phyloP scores from a whole-genome alignment of 2,329 filamentous ascomycete genomes.

The Ophiocordyceps sinensis region DNA sequence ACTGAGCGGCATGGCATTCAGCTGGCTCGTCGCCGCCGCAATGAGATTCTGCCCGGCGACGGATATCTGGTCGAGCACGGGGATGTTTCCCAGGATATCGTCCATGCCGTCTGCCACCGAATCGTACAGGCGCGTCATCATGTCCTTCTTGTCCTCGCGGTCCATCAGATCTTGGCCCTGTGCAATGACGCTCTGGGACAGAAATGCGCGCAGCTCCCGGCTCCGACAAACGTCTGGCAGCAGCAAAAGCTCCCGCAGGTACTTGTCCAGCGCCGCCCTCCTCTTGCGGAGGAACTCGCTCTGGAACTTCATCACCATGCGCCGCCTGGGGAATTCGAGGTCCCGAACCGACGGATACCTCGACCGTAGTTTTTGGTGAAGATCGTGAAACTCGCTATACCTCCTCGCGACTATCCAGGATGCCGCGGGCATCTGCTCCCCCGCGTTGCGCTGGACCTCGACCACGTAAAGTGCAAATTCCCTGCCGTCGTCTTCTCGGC shows the following conservation, averaged over 20 bases:
- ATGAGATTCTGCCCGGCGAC: constrained; percentile 85
- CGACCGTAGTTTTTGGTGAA: constrained; percentile 76
- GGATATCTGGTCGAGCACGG: constrained; percentile 87
- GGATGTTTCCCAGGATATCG: constrained; percentile 90
- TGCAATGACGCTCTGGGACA: constrained; percentile 74
- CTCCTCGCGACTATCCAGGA: constrained; percentile 85
- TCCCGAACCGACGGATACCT: constrained; percentile 78
- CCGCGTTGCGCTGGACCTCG: constrained; percentile 78
- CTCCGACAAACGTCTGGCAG: constrained; percentile 90
- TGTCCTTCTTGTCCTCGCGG: constrained; percentile 60
- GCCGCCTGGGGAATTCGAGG: constrained; percentile 80
- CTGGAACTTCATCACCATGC: constrained; percentile 92
- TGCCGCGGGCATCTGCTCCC: constrained; percentile 92
- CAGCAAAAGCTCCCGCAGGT: constrained; percentile 66
- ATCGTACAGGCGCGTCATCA: constrained; percentile 89
- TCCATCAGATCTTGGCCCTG: constrained; percentile 42
- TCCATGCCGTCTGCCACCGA: constrained; percentile 97
- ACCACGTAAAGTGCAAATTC: constrained; percentile 91
- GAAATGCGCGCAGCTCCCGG: constrained; percentile 78
- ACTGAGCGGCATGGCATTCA: constrained; percentile 39
- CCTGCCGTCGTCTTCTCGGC: constrained; percentile 78
- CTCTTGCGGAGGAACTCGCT: constrained; percentile 91
- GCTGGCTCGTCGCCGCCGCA: constrained; percentile 55
- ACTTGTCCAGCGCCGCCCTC: constrained; percentile 68
- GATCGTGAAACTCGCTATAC: constrained; percentile 93